A percentile compares a stretch with the other conserved stretches of the same genome.
Conservation (phyloP, 352 stramenopile genomes). For the Pythium folliculosum region DNA sequence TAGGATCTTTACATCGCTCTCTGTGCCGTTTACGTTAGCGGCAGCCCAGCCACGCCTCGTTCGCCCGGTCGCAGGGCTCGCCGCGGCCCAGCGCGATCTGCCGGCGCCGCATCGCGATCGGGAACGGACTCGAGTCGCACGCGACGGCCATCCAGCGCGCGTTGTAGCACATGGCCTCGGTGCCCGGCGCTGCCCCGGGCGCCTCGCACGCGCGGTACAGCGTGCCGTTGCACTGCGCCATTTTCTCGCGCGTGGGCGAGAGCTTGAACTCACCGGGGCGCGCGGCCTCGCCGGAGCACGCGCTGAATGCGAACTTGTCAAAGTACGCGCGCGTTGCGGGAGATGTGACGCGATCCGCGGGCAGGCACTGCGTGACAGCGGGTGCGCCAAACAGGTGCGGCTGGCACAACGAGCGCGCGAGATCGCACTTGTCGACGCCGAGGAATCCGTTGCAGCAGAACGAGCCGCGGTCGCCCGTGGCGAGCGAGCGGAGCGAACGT, state of each 20-base stretch:
- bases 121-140: slow-evolving; percentile 13
- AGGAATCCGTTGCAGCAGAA: slow-evolving; percentile 42
- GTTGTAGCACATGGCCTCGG: slow-evolving; percentile 21
- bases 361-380: slow-evolving; percentile 7
- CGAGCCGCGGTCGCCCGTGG: slow-evolving; percentile 14
- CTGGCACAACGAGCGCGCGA: slow-evolving; percentile 26
- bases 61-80: background rate
- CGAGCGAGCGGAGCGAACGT: slow-evolving; percentile 22
- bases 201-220: slow-evolving; percentile 39
- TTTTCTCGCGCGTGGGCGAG: slow-evolving; percentile 7
- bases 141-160: slow-evolving; percentile 12
- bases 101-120: slow-evolving; percentile 14
- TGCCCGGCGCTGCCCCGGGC: background rate
- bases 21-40: too few relatives aligned
- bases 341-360: background rate
- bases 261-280: background rate
- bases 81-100: slow-evolving; percentile 9
- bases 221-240: slow-evolving; percentile 41
- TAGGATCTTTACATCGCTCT: too few relatives aligned
- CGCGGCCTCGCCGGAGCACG: background rate
- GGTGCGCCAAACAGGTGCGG: background rate
- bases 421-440: slow-evolving; percentile 26
- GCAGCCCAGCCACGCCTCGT: slow-evolving; percentile 14
- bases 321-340: background rate
- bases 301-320: background rate